Evolutionary conservation across 805 yeast species (phyloP).

Genomic region (Starmera pachycereana): DNA sequence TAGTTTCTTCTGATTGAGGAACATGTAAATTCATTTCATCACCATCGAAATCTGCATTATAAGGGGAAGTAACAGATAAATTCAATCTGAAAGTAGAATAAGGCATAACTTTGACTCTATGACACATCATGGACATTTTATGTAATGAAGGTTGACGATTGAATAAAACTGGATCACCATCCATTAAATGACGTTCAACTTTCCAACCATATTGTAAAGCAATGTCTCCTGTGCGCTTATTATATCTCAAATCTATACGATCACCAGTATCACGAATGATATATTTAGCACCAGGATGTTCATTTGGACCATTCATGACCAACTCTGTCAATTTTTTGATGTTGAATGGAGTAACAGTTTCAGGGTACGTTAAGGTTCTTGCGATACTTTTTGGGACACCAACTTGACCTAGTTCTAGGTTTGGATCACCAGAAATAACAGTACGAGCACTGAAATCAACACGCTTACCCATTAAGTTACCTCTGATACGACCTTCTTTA

Average conservation of each 20-base stretch:
- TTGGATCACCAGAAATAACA: constrained; percentile 98
- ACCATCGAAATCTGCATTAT: constrained; percentile 99
- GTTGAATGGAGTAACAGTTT: constrained; percentile 94
- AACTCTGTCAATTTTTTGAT: constrained; percentile 86
- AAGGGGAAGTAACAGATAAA: constrained; percentile 97
- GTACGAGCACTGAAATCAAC: constrained; percentile 99
- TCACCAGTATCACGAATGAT: constrained; percentile 98
- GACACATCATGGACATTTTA: constrained; percentile 99
- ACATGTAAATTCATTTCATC: constrained; percentile 99
- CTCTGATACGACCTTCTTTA: constrained; percentile 98
- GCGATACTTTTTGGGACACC: constrained; percentile 98
- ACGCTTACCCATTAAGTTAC: constrained; percentile 98
- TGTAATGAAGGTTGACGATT: constrained; percentile 99
- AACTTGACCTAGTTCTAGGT: constrained; percentile 93
- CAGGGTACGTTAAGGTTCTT: constrained; percentile 91
- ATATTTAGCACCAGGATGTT: constrained; percentile 98
- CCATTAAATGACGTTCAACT: constrained; percentile 97
- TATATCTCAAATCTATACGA: constrained; percentile 93
- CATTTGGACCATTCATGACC: constrained; percentile 97
- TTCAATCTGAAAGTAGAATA: constrained; percentile 95
- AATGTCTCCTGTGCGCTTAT: constrained; percentile 96
- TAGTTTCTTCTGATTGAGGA: constrained; percentile 95
- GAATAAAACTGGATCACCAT: constrained; percentile 93
- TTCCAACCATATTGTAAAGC: constrained; percentile 98
- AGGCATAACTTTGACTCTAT: constrained; percentile 97